Evolutionary conservation across 2,329 filamentous ascomycete genomes (phyloP), one percentile per base, ranked within the genome.

Genomic region (Stachybotrys chlorohalonatus): DNA sequence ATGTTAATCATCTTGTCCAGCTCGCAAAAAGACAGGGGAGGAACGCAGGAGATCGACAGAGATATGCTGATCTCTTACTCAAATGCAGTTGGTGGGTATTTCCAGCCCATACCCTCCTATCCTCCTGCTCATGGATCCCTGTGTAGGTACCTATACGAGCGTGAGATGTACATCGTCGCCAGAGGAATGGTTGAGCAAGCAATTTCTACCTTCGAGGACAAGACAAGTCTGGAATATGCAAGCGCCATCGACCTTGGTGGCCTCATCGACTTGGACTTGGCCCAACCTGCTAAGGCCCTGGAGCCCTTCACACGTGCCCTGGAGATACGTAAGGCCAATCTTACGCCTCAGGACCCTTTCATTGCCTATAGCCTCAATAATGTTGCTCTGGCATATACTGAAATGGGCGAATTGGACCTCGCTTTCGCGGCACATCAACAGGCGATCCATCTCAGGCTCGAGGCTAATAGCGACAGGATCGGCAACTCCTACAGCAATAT

Each of bases 401-500:
- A 70, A 56, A 58, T 68, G 53, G 62, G 60, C 3, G 58, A 66
- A 13, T 58, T 69, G 7, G 60, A 67, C 2, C 55, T 63, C 24
- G 68, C 69, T 2, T 58, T 61, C 31, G 55, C 59, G 13, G 52
- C 58, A 13, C 68, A 68, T 53, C 53, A 64, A 50, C 57, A 65
- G 52, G 66, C 68, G 13, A 67, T 69, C 53, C 55, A 63, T 9
- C 64, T 70, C 49, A 60, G 68, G 24, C 59, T 66, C 13, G 51
- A 58, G 17, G 59, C 59, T 46, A 65, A 67, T 24, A 68, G 64
- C 49, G 64, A 66, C 53, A 55, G 66, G 31, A 66, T 71, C 49
- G 68, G 66, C 7, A 71, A 73, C 57, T 70, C 68, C 13, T 72
- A 71, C 54, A 70, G 67, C 58, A 71, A 70, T 55, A 64, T 71